Percentiles rank a stretch among this genome's conserved stretches.
These are phyloP conservation scores for Coccomyxa subellipsoidea DNA, from an alignment of 163 green algal genomes.

Conservation along the genomic window DNA sequence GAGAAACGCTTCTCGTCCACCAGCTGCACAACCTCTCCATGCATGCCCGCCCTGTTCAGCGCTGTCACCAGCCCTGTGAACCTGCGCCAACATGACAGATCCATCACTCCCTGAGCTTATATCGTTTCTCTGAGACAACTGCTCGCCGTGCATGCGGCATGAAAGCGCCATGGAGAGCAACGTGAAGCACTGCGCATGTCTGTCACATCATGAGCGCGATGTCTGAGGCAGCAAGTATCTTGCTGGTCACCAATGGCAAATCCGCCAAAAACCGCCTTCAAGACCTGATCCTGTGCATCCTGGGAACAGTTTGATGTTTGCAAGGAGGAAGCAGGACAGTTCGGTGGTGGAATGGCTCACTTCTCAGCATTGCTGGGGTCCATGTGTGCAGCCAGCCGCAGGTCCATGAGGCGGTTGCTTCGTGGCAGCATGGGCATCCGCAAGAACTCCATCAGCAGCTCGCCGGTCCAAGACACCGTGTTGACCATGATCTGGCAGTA, in stretches of 20 bases:
- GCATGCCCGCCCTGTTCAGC: neutral
- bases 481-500: neutral
- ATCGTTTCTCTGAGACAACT: too few relatives aligned
- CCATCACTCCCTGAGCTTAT: too few relatives aligned
- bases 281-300: too few relatives aligned
- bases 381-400: neutral
- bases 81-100: neutral
- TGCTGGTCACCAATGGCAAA: too few relatives aligned
- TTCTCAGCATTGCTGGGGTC: neutral
- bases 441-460: neutral
- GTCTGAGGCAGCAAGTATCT: too few relatives aligned
- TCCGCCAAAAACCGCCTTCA: too few relatives aligned
- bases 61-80: neutral
- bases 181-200: too few relatives aligned
- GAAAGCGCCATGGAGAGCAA: too few relatives aligned
- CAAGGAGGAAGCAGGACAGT: too few relatives aligned
- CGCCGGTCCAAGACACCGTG: neutral
- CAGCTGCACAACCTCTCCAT: constrained; percentile 26
- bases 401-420: neutral
- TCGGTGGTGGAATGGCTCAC: neutral
- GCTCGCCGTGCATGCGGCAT: too few relatives aligned
- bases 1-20: constrained; percentile 23
- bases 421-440: neutral
- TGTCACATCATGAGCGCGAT: too few relatives aligned
- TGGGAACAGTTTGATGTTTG: too few relatives aligned